Conservation (phyloP, 2,329 filamentous ascomycete species). For the Albophoma yamanashiensis region DNA sequence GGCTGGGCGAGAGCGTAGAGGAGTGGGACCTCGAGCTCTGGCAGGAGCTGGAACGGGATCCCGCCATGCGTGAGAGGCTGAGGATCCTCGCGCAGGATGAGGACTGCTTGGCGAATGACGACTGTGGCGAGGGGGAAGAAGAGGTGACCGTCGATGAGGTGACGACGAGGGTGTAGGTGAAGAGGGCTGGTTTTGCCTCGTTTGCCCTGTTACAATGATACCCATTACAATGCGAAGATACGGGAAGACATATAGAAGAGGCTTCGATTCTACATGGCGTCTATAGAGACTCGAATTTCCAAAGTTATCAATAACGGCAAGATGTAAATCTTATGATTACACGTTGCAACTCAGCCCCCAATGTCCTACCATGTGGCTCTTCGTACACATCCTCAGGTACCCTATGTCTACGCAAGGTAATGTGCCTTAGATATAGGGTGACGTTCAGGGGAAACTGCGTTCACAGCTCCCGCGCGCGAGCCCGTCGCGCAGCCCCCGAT, state of each 20-base stretch:
- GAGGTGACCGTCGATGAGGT: slow-evolving; percentile 10
- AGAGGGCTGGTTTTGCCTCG: not conserved
- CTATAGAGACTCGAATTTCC: not conserved
- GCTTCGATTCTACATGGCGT: not conserved
- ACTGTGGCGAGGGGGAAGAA: slow-evolving; percentile 9
- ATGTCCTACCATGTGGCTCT: too few species aligned
- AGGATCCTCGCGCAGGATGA: slow-evolving; percentile 27
- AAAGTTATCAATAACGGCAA: not conserved
- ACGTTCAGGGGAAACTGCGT: too few species aligned
- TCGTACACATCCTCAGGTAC: too few species aligned
- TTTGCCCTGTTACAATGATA: not conserved
- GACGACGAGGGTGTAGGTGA: not conserved
- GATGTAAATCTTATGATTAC: not conserved
- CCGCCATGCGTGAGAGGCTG: slow-evolving; percentile 30
- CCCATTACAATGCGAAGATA: not conserved
- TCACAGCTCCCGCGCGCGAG: too few species aligned
- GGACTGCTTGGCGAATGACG: slow-evolving; percentile 11
- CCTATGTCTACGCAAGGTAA: too few species aligned
- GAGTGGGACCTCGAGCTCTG: slow-evolving; percentile 44
- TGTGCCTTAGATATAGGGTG: too few species aligned
- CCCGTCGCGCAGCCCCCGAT: too few species aligned
- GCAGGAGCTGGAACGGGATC: slow-evolving; percentile 48
- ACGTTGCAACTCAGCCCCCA: too few species aligned
- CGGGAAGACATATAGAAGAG: not conserved
- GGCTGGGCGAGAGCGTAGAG: slow-evolving; percentile 26